Percentiles rank a stretch among this genome's conserved stretches.
phyloP scores from a whole-genome alignment of 257 asterid species.

The Henckelia pumila region DNA sequence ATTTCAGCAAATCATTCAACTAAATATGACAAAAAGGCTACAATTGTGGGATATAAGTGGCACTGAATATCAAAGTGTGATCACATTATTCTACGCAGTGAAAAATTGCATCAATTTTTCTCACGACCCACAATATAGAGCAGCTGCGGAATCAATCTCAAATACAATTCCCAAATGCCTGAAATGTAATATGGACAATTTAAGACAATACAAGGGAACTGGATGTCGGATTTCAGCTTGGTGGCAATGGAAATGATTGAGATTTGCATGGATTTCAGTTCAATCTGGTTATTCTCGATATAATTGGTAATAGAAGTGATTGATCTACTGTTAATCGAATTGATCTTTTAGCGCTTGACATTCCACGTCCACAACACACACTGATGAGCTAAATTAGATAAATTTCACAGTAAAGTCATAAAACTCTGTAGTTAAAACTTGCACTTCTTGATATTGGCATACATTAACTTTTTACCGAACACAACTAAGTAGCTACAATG shows the following conservation, averaged over 20 bases:
- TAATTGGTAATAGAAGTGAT: slow-evolving; percentile 2
- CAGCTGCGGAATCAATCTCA: background rate
- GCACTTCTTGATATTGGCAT: slow-evolving; percentile 1
- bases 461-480: slow-evolving; percentile 3
- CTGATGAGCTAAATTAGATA: slow-evolving; percentile 5
- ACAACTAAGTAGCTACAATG: slow-evolving; percentile 27
- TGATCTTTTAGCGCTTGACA: background rate
- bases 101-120: slow-evolving; percentile 2
- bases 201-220: background rate
- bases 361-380: slow-evolving; percentile 6
- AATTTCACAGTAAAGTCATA: slow-evolving; percentile 14
- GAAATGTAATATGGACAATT: slow-evolving; percentile 12
- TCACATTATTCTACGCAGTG: slow-evolving; percentile 3
- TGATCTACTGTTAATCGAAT: slow-evolving; percentile 9
- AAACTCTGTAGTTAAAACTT: slow-evolving; percentile 4
- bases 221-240: slow-evolving; percentile 12
- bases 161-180: slow-evolving; percentile 9
- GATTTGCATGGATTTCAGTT: background rate
- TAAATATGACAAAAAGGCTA: slow-evolving; percentile 2
- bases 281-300: background rate
- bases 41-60: background rate
- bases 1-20: background rate
- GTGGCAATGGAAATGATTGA: background rate
- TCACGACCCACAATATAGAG: slow-evolving; percentile 5
- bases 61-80: background rate